Conservation (phyloP, 768 basidiomycete species). For the Neoboletus subvelutipes region DNA sequence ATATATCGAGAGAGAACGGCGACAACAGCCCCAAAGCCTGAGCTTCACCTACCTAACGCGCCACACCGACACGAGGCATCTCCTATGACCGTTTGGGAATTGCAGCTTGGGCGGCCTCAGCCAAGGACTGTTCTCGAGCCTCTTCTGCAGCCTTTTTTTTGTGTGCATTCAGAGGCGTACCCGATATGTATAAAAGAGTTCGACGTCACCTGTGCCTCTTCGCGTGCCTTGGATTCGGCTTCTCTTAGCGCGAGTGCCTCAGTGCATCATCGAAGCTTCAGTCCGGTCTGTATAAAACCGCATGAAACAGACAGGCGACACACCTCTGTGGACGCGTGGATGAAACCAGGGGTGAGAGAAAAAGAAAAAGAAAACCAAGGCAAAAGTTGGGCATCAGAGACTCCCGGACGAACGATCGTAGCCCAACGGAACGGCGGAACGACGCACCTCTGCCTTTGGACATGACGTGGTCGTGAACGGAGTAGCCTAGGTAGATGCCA, state of each 20-base stretch:
- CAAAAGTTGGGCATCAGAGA: background rate
- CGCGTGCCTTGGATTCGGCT: conserved; percentile 20
- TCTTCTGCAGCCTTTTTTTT: conserved; percentile 25
- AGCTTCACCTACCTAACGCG: background rate
- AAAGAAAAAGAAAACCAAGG: too few relatives aligned
- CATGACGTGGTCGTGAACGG: conserved; percentile 32
- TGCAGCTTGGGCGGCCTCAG: conserved; percentile 31
- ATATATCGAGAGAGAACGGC: background rate
- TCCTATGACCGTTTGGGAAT: conserved; percentile 19
- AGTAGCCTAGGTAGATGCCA: conserved; percentile 33
- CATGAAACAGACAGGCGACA: background rate
- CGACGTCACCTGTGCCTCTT: conserved; percentile 15
- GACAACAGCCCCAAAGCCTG: background rate
- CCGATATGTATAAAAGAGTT: background rate
- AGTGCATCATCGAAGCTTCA: background rate
- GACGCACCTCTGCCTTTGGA: conserved; percentile 32
- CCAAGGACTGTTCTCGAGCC: conserved; percentile 30
- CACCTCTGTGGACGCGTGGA: conserved; percentile 18
- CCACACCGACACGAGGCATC: background rate
- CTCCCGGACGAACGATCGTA: background rate
- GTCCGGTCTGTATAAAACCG: background rate
- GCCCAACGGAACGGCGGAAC: background rate
- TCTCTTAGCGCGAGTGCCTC: conserved; percentile 26
- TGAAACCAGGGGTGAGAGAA: background rate
- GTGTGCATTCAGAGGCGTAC: background rate